Base-by-base conservation (phyloP, 495 filamentous ascomycete genomes). In the Rusavskia elegans region DNA sequence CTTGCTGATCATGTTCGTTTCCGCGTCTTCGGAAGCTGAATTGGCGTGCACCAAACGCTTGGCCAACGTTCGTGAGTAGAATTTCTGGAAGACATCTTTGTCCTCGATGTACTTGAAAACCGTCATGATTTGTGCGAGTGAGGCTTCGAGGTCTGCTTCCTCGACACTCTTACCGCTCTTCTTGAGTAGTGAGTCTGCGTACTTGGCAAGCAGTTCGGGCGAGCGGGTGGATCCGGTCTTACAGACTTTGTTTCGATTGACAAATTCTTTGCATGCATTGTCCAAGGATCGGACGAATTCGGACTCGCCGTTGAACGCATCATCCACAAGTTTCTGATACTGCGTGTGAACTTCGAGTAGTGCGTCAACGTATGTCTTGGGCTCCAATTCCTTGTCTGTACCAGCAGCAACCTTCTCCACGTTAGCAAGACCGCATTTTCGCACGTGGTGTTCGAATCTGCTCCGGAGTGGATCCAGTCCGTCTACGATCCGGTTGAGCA, bases 21-120 rank as follows among this genome's bases (percentile, higher is more conserved):
- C 92, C 0, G 92, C 90, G 66, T 99, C 93, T 59, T 94, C 89
- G 14, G 90, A 95, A 2, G 90, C 89, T 1, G 92, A 95, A 60
- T 81, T 94, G 66, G 82, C 83, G 63, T 96, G 88, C 8, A 99
- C 93, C 51, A 99, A 70, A 53, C 92, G 86, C 65, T 94, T 89
- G 45, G 92, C 93, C 55, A 99, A 71, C 83, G 89, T 92, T 48
- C 90, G 85, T 9, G 93, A 93, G 68, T 99, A 99, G 68, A 96
- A 97, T 65, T 96, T 97, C 67, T 97, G 93, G 75, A 97, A 99
- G 7, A 99, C 92, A 65, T 99, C 92, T 70, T 97, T 97, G 69
- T 99, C 92, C 61, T 99, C 93, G 58, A 99, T 96, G 70, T 97
- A 99, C 68, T 99, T 99, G 80, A 99, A 99, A 37, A 97, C 87